A percentile compares a stretch with the other conserved stretches of the same genome.
These are phyloP conservation scores for Acrocalymma vagum DNA, from an alignment of 2,329 filamentous ascomycete genomes.

Conservation along the genomic window DNA sequence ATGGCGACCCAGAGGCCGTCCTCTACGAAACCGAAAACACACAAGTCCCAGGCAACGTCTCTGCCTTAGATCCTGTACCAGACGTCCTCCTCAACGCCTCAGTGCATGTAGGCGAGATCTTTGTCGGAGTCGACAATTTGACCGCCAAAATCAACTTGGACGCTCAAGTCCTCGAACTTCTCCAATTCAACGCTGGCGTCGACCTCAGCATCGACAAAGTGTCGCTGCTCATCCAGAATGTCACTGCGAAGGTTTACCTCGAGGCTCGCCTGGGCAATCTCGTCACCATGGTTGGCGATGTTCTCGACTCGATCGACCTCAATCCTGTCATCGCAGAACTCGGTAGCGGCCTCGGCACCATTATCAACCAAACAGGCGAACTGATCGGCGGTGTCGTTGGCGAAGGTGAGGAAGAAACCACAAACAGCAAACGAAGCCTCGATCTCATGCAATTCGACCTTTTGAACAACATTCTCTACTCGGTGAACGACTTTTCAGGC, in stretches of 20 bases:
- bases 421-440: slow-evolving; percentile 35
- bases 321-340: slow-evolving; percentile 68
- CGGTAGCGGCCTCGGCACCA: slow-evolving; percentile 57
- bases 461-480: slow-evolving; percentile 67
- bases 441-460: slow-evolving; percentile 56
- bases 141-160: slow-evolving; percentile 69
- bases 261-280: slow-evolving; percentile 69
- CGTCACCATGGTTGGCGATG: slow-evolving; percentile 66
- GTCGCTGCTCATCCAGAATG: slow-evolving; percentile 64
- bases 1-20: slow-evolving; percentile 60
- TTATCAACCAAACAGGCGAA: slow-evolving; percentile 53
- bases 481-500: slow-evolving; percentile 67
- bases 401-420: slow-evolving; percentile 16
- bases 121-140: slow-evolving; percentile 66
- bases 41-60: slow-evolving; percentile 49
- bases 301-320: slow-evolving; percentile 66
- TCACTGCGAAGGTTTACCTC: slow-evolving; percentile 66
- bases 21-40: slow-evolving; percentile 65
- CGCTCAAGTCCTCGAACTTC: slow-evolving; percentile 65
- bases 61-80: slow-evolving; percentile 56
- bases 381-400: slow-evolving; percentile 35
- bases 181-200: slow-evolving; percentile 69
- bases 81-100: slow-evolving; percentile 70
- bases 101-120: slow-evolving; percentile 66
- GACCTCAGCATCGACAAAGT: slow-evolving; percentile 67